Evolutionary conservation across 306 rosid genomes (phyloP).

Genomic region (Ammopiptanthus mongolicus): DNA sequence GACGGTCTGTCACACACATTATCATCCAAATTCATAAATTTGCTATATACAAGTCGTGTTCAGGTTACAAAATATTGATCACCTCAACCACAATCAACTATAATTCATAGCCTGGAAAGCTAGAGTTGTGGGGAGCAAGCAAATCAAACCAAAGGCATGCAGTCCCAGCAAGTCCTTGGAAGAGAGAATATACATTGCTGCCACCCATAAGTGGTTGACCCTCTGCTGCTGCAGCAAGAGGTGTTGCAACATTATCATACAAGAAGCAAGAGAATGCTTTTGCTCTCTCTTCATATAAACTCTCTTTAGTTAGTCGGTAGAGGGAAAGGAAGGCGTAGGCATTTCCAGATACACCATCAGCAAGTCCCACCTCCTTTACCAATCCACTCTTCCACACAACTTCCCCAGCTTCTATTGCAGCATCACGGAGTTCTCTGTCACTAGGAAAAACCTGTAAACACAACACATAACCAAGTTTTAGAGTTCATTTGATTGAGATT

Average conservation of each 20-base stretch:
- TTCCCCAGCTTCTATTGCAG: conserved; percentile 96
- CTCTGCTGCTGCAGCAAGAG: conserved; percentile 17
- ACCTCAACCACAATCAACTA: conserved; percentile 9
- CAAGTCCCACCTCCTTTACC: conserved; percentile 77
- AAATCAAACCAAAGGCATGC: conserved; percentile 88
- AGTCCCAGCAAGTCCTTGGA: conserved; percentile 80
- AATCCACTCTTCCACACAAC: conserved; percentile 91
- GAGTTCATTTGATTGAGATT: no score
- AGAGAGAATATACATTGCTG: conserved; percentile 58
- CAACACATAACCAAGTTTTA: neutral
- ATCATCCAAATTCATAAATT: neutral
- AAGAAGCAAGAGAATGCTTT: conserved; percentile 66
- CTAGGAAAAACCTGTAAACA: conserved; percentile 51
- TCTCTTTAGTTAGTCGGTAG: conserved; percentile 58
- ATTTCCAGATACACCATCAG: conserved; percentile 81
- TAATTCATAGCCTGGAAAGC: conserved; percentile 81
- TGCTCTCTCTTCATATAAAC: conserved; percentile 69
- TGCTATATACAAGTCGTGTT: neutral
- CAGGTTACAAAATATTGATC: neutral
- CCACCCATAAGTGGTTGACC: no score
- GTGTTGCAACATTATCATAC: conserved; percentile 43
- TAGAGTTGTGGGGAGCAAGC: conserved; percentile 50
- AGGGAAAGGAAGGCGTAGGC: conserved; percentile 82
- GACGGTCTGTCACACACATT: no score
- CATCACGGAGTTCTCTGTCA: conserved; percentile 77